Evolutionary conservation across 2,329 filamentous ascomycete species (phyloP).

Genomic region (Hymenoscyphus infarciens): DNA sequence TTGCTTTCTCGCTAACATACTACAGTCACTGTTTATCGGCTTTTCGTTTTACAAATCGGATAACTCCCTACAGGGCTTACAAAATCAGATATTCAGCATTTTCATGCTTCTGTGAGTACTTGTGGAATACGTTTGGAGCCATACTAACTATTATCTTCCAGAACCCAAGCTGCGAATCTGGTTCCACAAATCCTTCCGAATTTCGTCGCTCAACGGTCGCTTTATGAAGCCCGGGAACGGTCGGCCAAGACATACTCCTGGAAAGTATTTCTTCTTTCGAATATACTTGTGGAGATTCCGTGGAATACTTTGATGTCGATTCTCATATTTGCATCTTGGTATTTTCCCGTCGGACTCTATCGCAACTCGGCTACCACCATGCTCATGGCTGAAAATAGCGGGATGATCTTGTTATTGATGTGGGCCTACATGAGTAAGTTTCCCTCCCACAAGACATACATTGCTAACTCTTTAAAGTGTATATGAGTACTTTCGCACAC

Average conservation of each 20-base stretch:
- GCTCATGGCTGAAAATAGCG: slow-evolving; percentile 64
- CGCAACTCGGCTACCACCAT: slow-evolving; percentile 61
- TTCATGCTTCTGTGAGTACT: slow-evolving; percentile 61
- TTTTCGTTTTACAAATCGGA: slow-evolving; percentile 67
- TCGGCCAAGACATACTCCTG: slow-evolving; percentile 77
- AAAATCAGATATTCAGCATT: slow-evolving; percentile 69
- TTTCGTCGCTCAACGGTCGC: slow-evolving; percentile 48
- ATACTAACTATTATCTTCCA: neutral
- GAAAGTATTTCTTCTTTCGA: slow-evolving; percentile 64
- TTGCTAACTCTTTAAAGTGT: slow-evolving; percentile 42
- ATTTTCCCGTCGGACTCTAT: slow-evolving; percentile 75
- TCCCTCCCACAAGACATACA: neutral
- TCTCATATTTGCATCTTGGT: slow-evolving; percentile 76
- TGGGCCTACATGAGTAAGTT: slow-evolving; percentile 59
- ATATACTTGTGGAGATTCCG: slow-evolving; percentile 79
- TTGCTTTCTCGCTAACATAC: neutral
- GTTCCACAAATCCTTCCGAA: slow-evolving; percentile 76
- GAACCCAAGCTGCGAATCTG: slow-evolving; percentile 61
- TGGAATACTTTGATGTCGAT: slow-evolving; percentile 73
- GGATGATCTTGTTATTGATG: slow-evolving; percentile 74
- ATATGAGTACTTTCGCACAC: slow-evolving; percentile 76
- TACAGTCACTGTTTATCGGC: slow-evolving; percentile 57
- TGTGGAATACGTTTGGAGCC: neutral
- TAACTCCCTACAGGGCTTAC: slow-evolving; percentile 58
- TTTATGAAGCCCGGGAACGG: slow-evolving; percentile 70